A percentile compares a stretch with the other conserved stretches of the same genome.
phyloP scores from a whole-genome alignment of 1,284 basidiomycete species.

The Malassezia slooffiae region DNA sequence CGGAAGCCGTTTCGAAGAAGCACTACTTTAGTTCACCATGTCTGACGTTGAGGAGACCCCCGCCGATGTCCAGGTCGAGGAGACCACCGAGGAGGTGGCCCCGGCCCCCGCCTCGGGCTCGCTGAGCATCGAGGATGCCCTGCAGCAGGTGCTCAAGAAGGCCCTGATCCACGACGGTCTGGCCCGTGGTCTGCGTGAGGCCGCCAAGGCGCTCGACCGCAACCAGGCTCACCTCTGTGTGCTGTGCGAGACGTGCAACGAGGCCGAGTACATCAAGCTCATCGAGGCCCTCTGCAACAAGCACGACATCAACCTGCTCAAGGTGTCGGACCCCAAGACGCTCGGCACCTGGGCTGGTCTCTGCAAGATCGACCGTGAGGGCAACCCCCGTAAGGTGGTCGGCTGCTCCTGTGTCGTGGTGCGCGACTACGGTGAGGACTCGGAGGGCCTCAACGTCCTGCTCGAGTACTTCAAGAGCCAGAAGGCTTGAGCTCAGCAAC shows the following conservation, averaged over 20 bases:
- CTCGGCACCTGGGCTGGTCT: slow-evolving; percentile 92
- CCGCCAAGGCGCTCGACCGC: slow-evolving; percentile 95
- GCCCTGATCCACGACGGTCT: slow-evolving; percentile 95
- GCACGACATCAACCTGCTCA: slow-evolving; percentile 98
- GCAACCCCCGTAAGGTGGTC: slow-evolving; percentile 84
- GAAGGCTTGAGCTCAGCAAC: slow-evolving; percentile 43
- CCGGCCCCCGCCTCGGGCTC: slow-evolving; percentile 64
- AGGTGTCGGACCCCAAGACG: slow-evolving; percentile 90
- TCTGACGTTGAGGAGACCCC: slow-evolving; percentile 48
- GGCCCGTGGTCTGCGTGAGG: slow-evolving; percentile 92
- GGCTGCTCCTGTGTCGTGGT: slow-evolving; percentile 76
- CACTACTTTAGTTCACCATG: slow-evolving; percentile 26
- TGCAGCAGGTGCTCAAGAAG: slow-evolving; percentile 89
- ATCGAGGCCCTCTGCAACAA: slow-evolving; percentile 98
- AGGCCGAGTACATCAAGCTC: slow-evolving; percentile 99
- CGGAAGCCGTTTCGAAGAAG: slow-evolving; percentile 44
- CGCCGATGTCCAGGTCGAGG: slow-evolving; percentile 60
- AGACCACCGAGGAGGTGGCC: slow-evolving; percentile 51
- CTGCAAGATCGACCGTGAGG: slow-evolving; percentile 91
- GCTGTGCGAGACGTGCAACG: slow-evolving; percentile 95
- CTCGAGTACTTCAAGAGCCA: slow-evolving; percentile 91
- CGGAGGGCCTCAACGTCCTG: slow-evolving; percentile 89
- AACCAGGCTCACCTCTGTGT: slow-evolving; percentile 97
- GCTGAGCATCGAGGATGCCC: slow-evolving; percentile 91
- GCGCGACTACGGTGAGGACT: slow-evolving; percentile 93